Evolutionary conservation across 2,329 filamentous ascomycete species (phyloP).

Genomic region (Xylariaceae sp.): DNA sequence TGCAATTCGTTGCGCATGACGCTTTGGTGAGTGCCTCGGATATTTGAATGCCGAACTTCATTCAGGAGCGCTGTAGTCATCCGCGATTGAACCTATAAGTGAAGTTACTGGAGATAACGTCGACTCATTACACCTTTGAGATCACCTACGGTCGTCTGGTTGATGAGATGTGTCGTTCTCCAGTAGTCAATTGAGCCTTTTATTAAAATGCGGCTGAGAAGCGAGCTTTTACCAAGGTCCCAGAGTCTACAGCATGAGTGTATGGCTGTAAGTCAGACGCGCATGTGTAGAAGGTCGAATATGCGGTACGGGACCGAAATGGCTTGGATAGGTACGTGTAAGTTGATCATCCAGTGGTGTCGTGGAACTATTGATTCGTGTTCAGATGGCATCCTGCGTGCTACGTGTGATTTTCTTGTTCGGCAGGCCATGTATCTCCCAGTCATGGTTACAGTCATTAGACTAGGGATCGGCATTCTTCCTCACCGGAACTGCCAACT

Average conservation of each 20-base stretch:
- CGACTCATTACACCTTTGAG: neutral
- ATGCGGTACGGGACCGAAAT: neutral
- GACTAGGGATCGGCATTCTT: neutral
- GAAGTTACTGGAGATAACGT: no score
- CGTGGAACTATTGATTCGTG: neutral
- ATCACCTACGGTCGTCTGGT: neutral
- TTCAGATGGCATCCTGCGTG: constrained; percentile 5
- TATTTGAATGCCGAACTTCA: no score
- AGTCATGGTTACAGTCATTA: neutral
- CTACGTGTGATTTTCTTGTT: constrained; percentile 10
- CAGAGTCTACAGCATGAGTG: neutral
- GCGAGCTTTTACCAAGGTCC: neutral
- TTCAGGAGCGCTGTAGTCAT: no score
- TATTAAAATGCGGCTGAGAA: neutral
- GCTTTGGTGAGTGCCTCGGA: no score
- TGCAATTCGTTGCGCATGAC: no score
- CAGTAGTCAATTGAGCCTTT: neutral
- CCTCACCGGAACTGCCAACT: no score
- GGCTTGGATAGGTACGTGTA: neutral
- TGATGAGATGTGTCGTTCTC: neutral
- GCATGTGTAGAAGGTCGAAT: neutral
- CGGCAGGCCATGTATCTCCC: neutral
- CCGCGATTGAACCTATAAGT: no score
- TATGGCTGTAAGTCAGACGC: neutral
- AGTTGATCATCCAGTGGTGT: neutral